Evolutionary conservation across 257 asterid genomes (phyloP).

Genomic region (Echium plantagineum): DNA sequence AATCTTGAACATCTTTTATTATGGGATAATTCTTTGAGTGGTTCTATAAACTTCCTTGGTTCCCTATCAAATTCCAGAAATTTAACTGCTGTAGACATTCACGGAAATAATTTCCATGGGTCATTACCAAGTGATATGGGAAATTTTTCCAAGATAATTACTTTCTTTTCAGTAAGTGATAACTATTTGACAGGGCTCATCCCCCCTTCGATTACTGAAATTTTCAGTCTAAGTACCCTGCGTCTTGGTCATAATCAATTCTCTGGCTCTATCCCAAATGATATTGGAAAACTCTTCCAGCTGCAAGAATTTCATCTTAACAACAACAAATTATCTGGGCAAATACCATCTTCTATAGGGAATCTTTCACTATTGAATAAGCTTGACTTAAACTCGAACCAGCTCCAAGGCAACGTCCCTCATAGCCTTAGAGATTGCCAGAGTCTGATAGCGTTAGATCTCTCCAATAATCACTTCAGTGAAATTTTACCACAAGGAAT

Average conservation of each 20-base stretch:
- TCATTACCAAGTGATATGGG: background rate
- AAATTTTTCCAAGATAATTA: background rate
- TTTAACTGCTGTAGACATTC: background rate
- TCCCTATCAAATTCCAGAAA: background rate
- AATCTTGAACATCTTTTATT: background rate
- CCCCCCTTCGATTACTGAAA: no score
- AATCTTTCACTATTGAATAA: conserved; percentile 4
- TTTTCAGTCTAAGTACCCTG: no score
- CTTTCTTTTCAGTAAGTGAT: background rate
- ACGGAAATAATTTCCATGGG: background rate
- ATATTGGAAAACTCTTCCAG: no score
- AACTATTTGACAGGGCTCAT: no score
- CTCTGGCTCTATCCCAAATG: no score
- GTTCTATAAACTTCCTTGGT: background rate
- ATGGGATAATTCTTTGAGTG: background rate
- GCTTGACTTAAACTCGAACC: no score
- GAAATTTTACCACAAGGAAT: conserved; percentile 5
- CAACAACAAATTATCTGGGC: no score
- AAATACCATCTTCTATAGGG: conserved; percentile 9
- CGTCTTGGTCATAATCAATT: no score
- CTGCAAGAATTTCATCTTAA: no score
- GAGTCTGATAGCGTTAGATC: no score
- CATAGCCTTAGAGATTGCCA: no score
- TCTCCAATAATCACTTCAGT: conserved; percentile 1
- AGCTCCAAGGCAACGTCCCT: no score